Base-by-base conservation (phyloP, 2,329 filamentous ascomycete genomes). In the Thelonectria blattea region DNA sequence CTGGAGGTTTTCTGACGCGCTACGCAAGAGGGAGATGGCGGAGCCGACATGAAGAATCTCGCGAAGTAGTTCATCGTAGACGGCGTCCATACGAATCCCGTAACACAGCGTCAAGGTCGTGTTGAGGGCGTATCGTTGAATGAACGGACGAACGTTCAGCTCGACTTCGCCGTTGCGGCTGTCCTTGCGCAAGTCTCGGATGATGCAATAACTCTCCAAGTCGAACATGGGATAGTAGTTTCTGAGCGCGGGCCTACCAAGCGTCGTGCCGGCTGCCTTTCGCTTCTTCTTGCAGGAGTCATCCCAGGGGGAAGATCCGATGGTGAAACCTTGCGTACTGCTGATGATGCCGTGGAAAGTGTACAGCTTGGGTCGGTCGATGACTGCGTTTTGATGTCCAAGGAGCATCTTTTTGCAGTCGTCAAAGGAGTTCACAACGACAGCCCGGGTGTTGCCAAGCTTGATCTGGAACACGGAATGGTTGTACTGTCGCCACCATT, bases 101-200 rank as follows among this genome's bases (percentile, higher is more conserved):
- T 85, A 85, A 65, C 81, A 84, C 1, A 85, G 75, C 0, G 82
- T 85, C 17, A 85, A 70, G 0, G 81, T 84, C 0, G 82, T 84
- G 69, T 84, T 85, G 9, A 85, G 73, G 0, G 81, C 82, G 68
- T 80, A 85, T 14, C 82, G 74, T 63, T 84, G 82, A 32, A 85
- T 80, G 60, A 84, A 84, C 0, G 81, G 81, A 5, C 82, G 72
- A 3, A 83, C 70, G 47, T 75, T 77, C 51, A 83, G 74, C 63
- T 83, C 80, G 0, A 76, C 56, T 5, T 73, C 71, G 2, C 78
- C 79, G 24, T 74, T 71, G 10, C 75, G 68, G 61, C 78, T 80
- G 61, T 84, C 81, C 10, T 71, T 72, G 0, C 75, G 66, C 30
- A 85, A 59, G 62, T 84, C 82, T 11, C 80, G 74, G 0, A 83